Evolutionary conservation across 2,329 filamentous ascomycete species (phyloP).

Genomic region (Akanthomyces dipterigenus): DNA sequence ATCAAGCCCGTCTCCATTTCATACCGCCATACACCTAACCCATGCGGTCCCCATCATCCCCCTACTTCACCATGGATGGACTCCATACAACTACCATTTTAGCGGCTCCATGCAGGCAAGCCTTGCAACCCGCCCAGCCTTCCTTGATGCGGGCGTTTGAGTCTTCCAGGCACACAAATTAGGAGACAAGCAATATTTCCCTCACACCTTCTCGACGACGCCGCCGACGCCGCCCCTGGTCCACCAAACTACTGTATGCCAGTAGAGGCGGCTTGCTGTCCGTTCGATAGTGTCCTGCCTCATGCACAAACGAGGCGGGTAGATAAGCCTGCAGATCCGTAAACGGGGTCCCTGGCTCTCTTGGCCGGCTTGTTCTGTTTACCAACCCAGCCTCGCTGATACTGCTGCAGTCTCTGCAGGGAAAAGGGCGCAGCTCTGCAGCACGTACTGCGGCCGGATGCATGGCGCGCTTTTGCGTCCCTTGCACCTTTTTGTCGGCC

Average conservation of each 20-base stretch:
- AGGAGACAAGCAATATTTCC: background rate
- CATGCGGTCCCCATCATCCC: background rate
- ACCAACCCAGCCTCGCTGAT: background rate
- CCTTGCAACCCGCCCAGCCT: background rate
- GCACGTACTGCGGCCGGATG: background rate
- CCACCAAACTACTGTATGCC: background rate
- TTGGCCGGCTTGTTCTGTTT: background rate
- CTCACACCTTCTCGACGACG: background rate
- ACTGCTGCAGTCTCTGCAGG: background rate
- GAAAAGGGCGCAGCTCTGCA: background rate
- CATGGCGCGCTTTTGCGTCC: background rate
- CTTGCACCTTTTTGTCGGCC: background rate
- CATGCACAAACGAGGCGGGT: background rate
- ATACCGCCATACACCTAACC: background rate
- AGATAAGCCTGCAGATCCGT: constrained; percentile 5
- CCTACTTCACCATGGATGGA: background rate
- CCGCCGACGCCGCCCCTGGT: too few relatives aligned
- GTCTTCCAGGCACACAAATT: too few relatives aligned
- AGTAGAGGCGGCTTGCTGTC: background rate
- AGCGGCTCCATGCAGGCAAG: background rate
- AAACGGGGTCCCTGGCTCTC: background rate
- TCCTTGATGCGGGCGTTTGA: background rate
- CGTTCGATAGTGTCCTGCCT: background rate
- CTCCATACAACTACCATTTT: background rate
- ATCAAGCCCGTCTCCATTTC: background rate